Evolutionary conservation across 495 filamentous ascomycete species (phyloP), one percentile per base, ranked within the genome.

Genomic region (Jackrogersella multiformis): DNA sequence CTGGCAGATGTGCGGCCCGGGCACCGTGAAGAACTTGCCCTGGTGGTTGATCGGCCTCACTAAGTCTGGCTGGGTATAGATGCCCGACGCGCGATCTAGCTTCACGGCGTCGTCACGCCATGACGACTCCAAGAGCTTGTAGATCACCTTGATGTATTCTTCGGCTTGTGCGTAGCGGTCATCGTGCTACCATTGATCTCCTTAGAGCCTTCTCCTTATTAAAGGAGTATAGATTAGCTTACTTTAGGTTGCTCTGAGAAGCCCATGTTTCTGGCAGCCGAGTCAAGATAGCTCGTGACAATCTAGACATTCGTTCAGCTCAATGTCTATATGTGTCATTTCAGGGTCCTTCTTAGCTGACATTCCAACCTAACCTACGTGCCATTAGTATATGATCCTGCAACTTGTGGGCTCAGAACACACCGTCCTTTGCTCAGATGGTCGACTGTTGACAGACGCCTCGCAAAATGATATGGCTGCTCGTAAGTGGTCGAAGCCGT

Each of bases 111-210:
- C 89, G 56, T 86, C 82, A 5, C 87, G 80, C 88, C 88, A 91
- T 8, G 87, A 90, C 15, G 86, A 87, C 65, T 90, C 84, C 75
- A 85, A 85, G 1, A 92, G 83, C 68, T 90, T 90, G 80, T 91
- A 91, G 56, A 89, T 81, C 5, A 90, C 86, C 38, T 82, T 78
- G 60, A 91, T 75, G 73, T 90, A 92, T 71, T 92, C 89, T 57
- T 89, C 86, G 5, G 88, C 88, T 39, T 86, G 77, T 15, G 80
- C 83, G 73, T 92, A 92, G 41, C 89, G 80, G 60, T 90, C 85
- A 68, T 90, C 88, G 74, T 91, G 88, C 79, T 86, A 36, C 69
- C 70, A 36, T 16, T 39, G 28, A 28, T 52, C 34, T 44, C 13
- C 20, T 55, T 55, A 61, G 49, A 45, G n/a, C 28, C 20, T 12